Percentiles rank a stretch among this genome's conserved stretches.
Conservation (phyloP, 208 protist species). For the Strigomonas galati region DNA sequence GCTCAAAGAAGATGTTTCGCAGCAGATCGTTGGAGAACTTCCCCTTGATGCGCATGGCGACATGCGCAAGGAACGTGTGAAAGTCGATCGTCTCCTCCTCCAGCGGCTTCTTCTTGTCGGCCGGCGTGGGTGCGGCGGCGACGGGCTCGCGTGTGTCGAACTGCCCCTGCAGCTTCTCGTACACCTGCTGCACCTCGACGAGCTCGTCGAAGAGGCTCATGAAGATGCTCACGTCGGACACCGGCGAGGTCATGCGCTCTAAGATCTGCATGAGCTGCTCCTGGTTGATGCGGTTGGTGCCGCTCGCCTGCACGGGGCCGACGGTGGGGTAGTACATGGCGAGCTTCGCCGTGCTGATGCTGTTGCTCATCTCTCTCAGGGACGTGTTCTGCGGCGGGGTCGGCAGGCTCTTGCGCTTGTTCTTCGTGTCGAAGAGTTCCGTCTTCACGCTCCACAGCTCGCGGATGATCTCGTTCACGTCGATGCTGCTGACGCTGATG, state of each 20-base stretch:
- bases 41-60: neutral
- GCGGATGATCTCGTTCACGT: neutral
- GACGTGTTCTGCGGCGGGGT: too few relatives aligned
- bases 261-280: conserved; percentile 43
- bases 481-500: neutral
- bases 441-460: neutral
- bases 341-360: too few relatives aligned
- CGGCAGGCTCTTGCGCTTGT: neutral
- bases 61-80: neutral
- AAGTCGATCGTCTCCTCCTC: neutral
- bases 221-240: conserved; percentile 32
- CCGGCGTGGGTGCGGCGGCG: neutral
- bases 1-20: neutral
- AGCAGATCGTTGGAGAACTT: neutral
- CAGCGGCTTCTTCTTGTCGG: neutral
- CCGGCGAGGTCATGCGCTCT: conserved; percentile 28
- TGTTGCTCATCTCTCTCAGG: too few relatives aligned
- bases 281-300: neutral
- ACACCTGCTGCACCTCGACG: neutral
- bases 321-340: too few relatives aligned
- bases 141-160: neutral
- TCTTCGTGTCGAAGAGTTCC: neutral
- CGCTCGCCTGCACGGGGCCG: too few relatives aligned
- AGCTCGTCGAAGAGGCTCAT: conserved; percentile 41
- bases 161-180: neutral